Percentiles rank a stretch among this genome's conserved stretches.
Conservation (phyloP, 2,329 filamentous ascomycete species). For the Dothideomycetidae sp. region DNA sequence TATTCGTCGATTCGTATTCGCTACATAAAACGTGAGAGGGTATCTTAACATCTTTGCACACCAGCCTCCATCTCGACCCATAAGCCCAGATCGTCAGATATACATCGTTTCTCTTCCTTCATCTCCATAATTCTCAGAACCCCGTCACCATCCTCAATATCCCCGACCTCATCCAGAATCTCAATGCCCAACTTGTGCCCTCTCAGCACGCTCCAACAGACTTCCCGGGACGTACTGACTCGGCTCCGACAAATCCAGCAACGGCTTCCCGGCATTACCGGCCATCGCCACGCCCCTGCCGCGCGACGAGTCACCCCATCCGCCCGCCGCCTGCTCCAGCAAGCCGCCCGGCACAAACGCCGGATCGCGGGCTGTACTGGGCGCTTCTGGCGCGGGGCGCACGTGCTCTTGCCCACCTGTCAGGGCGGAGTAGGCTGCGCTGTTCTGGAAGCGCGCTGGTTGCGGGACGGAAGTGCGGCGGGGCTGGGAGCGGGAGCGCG, state of each 20-base stretch:
- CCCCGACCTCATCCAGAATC: too few species aligned
- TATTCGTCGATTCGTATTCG: too few species aligned
- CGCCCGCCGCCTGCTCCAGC: slow-evolving; percentile 24
- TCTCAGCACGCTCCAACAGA: slow-evolving; percentile 31
- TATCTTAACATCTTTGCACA: too few species aligned
- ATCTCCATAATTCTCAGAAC: too few species aligned
- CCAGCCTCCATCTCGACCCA: too few species aligned
- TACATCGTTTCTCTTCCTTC: too few species aligned
- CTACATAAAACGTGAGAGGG: too few species aligned
- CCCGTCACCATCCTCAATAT: too few species aligned
- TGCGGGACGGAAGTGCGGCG: slow-evolving; percentile 1
- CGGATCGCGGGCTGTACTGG: slow-evolving; percentile 10
- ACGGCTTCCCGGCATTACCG: slow-evolving; percentile 31
- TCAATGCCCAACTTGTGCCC: too few species aligned
- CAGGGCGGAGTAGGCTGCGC: slow-evolving; percentile 3
- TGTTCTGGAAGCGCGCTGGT: slow-evolving; percentile 6
- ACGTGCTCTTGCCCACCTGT: slow-evolving; percentile 6
- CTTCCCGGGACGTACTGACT: slow-evolving; percentile 33
- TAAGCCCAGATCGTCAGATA: too few species aligned
- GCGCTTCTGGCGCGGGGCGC: too few species aligned
- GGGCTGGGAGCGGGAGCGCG: slow-evolving; percentile 9
- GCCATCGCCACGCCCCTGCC: slow-evolving; percentile 30
- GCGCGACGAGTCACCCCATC: slow-evolving; percentile 23
- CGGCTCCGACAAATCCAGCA: slow-evolving; percentile 30
- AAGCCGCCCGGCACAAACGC: slow-evolving; percentile 34